Conservation (phyloP, 2,329 filamentous ascomycete species). For the Pseudocercospora cruenta region DNA sequence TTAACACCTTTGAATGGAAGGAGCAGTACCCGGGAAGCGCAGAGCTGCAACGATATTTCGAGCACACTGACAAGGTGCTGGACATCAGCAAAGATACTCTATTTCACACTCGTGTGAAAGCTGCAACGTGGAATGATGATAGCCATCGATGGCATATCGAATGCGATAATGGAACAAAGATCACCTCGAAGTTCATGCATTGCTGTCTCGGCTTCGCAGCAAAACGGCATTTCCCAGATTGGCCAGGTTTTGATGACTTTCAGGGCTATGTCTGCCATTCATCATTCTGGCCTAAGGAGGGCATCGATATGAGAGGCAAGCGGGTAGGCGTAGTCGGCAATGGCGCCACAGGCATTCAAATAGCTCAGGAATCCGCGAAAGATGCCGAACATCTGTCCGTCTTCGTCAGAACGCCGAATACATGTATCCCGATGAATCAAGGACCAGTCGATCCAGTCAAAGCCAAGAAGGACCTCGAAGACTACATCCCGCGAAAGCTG, state of each 20-base stretch:
- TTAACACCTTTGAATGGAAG: constrained; percentile 58
- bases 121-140: constrained; percentile 54
- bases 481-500: constrained; percentile 36
- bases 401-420: constrained; percentile 69
- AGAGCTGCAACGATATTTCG: constrained; percentile 61
- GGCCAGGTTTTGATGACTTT: constrained; percentile 24
- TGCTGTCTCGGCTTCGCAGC: constrained; percentile 20
- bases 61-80: constrained; percentile 61
- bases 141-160: constrained; percentile 56
- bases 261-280: constrained; percentile 38
- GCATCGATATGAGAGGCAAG: constrained; percentile 34
- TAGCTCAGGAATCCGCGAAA: constrained; percentile 35
- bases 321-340: constrained; percentile 47
- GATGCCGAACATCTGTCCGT: constrained; percentile 53
- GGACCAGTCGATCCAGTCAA: constrained; percentile 30
- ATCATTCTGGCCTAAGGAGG: constrained; percentile 41
- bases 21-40: constrained; percentile 35
- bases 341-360: constrained; percentile 47
- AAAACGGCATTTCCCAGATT: constrained; percentile 16
- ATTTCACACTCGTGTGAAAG: constrained; percentile 60
- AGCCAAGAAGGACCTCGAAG: constrained; percentile 22
- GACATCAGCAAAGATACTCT: constrained; percentile 60
- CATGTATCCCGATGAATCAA: constrained; percentile 64
- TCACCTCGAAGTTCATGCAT: constrained; percentile 21
- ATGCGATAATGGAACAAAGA: constrained; percentile 50